A percentile compares a stretch with the other conserved stretches of the same genome.
Evolutionary conservation across 495 filamentous ascomycete species (phyloP).

Genomic region (Astrocystis sublimbata): DNA sequence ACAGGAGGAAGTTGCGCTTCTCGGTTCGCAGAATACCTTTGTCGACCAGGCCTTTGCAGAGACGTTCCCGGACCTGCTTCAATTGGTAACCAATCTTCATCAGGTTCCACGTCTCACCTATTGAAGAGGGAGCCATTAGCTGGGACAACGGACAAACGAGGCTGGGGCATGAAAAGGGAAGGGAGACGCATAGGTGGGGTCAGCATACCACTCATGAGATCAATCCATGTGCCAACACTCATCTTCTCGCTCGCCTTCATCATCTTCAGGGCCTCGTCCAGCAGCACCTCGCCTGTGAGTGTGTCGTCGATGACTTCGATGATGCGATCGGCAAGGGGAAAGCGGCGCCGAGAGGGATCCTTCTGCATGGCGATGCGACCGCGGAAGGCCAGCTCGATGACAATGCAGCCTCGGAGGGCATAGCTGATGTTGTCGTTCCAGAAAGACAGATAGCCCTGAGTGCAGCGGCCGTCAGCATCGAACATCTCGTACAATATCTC

Average conservation of each 20-base stretch:
- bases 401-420: constrained; percentile 94
- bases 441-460: constrained; percentile 93
- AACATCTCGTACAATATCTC: neutral
- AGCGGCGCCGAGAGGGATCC: constrained; percentile 86
- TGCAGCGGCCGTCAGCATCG: constrained; percentile 16
- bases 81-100: constrained; percentile 99
- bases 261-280: constrained; percentile 99
- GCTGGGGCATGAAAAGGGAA: neutral
- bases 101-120: constrained; percentile 98
- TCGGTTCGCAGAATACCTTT: constrained; percentile 98
- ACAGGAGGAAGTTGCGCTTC: constrained; percentile 98
- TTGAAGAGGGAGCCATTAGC: constrained; percentile 24
- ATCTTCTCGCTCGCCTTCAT: constrained; percentile 99
- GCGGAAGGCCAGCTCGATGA: constrained; percentile 93
- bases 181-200: neutral
- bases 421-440: constrained; percentile 99
- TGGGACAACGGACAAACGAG: constrained; percentile 19
- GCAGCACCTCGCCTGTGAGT: constrained; percentile 92
- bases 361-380: constrained; percentile 98
- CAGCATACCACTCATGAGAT: constrained; percentile 88
- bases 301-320: constrained; percentile 98
- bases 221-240: constrained; percentile 98
- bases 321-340: constrained; percentile 85
- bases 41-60: constrained; percentile 97
- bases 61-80: constrained; percentile 96